Conservation (phyloP, 75 land plant species). For the Isoetes taiwanensis region DNA sequence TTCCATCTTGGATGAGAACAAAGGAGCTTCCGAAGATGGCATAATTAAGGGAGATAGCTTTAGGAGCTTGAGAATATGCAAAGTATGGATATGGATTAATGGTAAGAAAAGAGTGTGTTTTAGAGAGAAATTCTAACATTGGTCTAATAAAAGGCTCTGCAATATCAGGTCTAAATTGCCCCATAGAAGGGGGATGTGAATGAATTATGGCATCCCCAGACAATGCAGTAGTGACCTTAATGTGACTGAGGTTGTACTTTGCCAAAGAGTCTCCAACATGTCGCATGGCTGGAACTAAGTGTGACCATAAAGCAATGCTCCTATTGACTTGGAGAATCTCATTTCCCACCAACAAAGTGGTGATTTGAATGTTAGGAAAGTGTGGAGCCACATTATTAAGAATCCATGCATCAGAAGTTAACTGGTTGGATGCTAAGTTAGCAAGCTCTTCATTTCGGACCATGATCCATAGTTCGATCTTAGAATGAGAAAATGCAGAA, state of each 20-base stretch:
- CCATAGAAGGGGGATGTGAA: background rate
- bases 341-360: background rate
- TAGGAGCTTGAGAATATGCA: background rate
- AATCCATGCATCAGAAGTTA: background rate
- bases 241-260: slow-evolving; percentile 2
- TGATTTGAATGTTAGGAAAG: background rate
- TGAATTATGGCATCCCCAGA: background rate
- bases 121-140: background rate
- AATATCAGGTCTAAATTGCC: background rate
- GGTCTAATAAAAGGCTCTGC: background rate
- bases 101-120: background rate
- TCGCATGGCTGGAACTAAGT: background rate
- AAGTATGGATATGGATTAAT: slow-evolving; percentile 5
- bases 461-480: background rate
- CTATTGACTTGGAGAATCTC: background rate
- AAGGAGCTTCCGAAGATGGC: background rate
- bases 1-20: background rate
- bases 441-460: background rate
- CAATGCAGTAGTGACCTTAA: background rate
- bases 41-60: background rate
- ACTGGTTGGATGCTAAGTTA: background rate
- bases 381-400: background rate
- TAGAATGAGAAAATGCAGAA: background rate
- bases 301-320: too few relatives aligned
- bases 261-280: background rate